Base-by-base conservation (phyloP, 306 rosid species). In the Argentina anserina region DNA sequence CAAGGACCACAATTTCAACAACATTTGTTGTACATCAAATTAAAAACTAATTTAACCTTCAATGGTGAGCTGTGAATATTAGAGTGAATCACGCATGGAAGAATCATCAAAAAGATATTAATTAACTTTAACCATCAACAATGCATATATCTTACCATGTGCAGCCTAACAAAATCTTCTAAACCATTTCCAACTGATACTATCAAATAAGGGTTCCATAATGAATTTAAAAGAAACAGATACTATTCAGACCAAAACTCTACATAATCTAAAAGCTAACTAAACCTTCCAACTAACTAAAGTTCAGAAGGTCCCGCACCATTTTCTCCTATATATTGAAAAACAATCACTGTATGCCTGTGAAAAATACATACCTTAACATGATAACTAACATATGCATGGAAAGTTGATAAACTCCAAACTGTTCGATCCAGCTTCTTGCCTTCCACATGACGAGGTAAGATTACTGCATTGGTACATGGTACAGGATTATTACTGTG, bases 301-400 rank as follows among this genome's bases (percentile, higher is more conserved):
- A 31, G 4, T 31, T 18, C 7, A 9, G 43, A 62, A 33, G 43
- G 6, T 34, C 34, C 26, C 8, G n/a, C 43, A 62, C 67, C 43
- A 20, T 7, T 34, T 41, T 42, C 7, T 26, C 23, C 10, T 42
- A 66, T 26, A 13, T 66, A 66, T 66, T 15, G 14, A 13, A 25
- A 66, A 13, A 26, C 36, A 29, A 14, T 17, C 17, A 33, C 23
- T 15, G 23, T 13, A 28, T 52, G 37, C 34, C 40, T 74, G 42
- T 15, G 9, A 62, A 67, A 73, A 84, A 23, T 62, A 53, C 77
- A 56, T 55, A 94, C 98, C 97, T 94, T 94, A 77, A 94, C 98
- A 77, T 94, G 98, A 82, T 94, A 94, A 80, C 96, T 89, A 80
- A 94, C 98, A 75, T 94, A 94, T 55, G 97, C 97, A 64, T 91